Base-by-base conservation (phyloP, 2,329 filamentous ascomycete genomes). In the Botryotinia narcissicola region DNA sequence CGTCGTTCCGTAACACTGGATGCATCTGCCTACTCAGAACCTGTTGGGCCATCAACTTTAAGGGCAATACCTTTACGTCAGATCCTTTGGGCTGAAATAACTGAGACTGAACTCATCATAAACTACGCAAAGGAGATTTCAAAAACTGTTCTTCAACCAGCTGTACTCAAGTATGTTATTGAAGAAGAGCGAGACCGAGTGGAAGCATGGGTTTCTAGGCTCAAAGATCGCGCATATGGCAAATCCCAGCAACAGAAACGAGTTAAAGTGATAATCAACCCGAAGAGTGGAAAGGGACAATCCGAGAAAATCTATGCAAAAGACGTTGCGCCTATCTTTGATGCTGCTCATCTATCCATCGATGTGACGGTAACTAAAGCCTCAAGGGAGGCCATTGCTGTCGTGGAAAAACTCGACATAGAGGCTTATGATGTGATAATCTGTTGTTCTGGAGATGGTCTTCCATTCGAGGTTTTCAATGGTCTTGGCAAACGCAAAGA, bases 381-480 rank as follows among this genome's bases (percentile, higher is more conserved):
- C 79, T 85, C 87, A 22, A 93, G 93, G 16, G 92, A 98, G 82
- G 95, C 92, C 1, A 86, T 90, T 1, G 91, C 93, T 37, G 90
- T 98, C 74, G 91, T 90, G n/a, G 86, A 92, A 80, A 86, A 89
- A 62, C 83, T 97, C 64, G 92, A 97, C 78, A 86, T 95, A 46
- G 88, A 93, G 67, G 87, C 87, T 5, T 97, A 90, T 81, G 95
- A 98, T 83, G 91, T 93, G 6, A 87, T 98, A 25, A 89, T 95
- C 46, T 93, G 93, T 76, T 95, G 93, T 80, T 97, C 94, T 1
- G 95, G 95, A 8, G 95, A 98, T 78, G 95, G 95, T 12, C 86
- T 97, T 62, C 92, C 93, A 0, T 92, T 97, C 81, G 95, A 98
- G 82, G 92, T 97, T 29, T 97, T 97, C 85, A 98, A 98, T 80